Evolutionary conservation across 805 yeast genomes (phyloP).

Genomic region (Yarrowia sp.): DNA sequence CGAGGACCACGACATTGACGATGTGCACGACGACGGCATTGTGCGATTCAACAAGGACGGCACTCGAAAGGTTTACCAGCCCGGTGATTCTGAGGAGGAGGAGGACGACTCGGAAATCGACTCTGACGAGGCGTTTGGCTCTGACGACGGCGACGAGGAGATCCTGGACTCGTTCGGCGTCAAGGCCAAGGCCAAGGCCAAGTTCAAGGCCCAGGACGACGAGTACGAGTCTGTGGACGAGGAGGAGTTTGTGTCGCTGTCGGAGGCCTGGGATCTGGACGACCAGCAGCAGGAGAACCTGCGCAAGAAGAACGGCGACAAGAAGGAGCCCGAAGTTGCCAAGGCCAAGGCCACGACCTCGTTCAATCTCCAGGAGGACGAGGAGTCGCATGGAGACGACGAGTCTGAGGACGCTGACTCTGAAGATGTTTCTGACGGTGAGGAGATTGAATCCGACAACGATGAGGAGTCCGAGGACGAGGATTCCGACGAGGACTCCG

Average conservation of each 20-base stretch:
- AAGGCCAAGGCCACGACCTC: not conserved
- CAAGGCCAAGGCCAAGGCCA: constrained; percentile 44
- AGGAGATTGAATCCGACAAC: not conserved
- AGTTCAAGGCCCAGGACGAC: constrained; percentile 53
- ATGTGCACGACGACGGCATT: constrained; percentile 17
- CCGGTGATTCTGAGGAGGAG: not conserved
- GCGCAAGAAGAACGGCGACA: constrained; percentile 28
- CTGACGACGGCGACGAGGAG: constrained; percentile 62
- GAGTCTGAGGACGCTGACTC: constrained; percentile 29
- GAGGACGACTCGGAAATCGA: constrained; percentile 52
- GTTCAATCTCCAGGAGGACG: constrained; percentile 26
- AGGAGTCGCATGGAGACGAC: constrained; percentile 30
- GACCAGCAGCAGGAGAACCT: constrained; percentile 41
- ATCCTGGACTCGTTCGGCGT: constrained; percentile 35
- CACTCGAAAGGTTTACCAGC: constrained; percentile 2
- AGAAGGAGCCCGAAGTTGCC: constrained; percentile 29
- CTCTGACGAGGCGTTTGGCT: constrained; percentile 86
- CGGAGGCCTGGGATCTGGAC: constrained; percentile 89
- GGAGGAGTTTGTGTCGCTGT: constrained; percentile 65
- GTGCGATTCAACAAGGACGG: constrained; percentile 25
- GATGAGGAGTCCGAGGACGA: not conserved
- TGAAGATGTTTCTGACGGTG: not conserved
- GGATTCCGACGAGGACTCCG: constrained; percentile 31
- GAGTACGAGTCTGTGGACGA: constrained; percentile 42
- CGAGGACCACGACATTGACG: constrained; percentile 22